phyloP scores from a whole-genome alignment of 2,329 filamentous ascomycete genomes.

The Ciborinia camelliae region DNA sequence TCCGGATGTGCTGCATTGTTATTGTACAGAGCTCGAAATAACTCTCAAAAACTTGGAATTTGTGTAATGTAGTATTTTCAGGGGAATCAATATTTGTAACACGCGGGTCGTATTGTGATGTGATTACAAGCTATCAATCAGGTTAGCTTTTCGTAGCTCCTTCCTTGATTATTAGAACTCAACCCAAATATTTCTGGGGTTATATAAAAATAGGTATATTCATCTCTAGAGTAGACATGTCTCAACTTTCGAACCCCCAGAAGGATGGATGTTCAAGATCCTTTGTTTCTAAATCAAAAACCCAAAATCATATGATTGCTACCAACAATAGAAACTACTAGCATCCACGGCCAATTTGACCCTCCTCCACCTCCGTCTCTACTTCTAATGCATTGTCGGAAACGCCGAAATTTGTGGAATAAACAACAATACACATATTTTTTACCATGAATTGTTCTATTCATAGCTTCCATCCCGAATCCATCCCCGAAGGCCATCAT shows the following conservation, averaged over 20 bases:
- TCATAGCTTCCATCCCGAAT: slow-evolving; percentile 25
- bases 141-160: not conserved
- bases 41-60: not conserved
- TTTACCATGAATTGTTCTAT: slow-evolving; percentile 26
- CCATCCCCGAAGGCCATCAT: slow-evolving; percentile 32
- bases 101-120: not conserved
- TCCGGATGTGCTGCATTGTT: not conserved
- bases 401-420: slow-evolving; percentile 34
- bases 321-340: slow-evolving; percentile 36
- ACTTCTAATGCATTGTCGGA: slow-evolving; percentile 37
- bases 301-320: slow-evolving; percentile 29
- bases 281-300: slow-evolving; percentile 19
- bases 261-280: not conserved
- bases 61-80: not conserved
- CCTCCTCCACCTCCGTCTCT: slow-evolving; percentile 32
- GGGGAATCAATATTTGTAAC: not conserved
- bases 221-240: not conserved
- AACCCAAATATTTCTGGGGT: not conserved
- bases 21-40: not conserved
- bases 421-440: slow-evolving; percentile 37
- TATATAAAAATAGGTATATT: not conserved
- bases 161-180: not conserved
- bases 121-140: not conserved
- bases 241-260: not conserved
- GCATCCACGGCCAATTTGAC: slow-evolving; percentile 36